Evolutionary conservation across 2,329 filamentous ascomycete genomes (phyloP), one percentile per base, ranked within the genome.

Genomic region (Colletotrichum sublineola): DNA sequence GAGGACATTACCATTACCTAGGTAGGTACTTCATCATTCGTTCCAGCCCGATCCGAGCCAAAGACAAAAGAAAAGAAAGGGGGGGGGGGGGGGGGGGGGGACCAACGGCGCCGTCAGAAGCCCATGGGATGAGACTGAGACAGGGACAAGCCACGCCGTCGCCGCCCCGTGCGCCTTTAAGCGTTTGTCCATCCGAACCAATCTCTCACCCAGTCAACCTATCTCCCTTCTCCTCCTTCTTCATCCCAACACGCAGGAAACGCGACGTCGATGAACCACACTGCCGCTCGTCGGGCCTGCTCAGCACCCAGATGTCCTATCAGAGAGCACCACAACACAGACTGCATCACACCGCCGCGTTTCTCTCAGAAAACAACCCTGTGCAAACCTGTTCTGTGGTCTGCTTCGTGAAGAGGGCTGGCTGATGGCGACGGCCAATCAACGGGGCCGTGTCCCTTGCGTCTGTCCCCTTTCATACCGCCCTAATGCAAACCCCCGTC

Each of bases 61-160:
- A 24, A 24, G 24, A 24, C 24, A 24, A 24, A 24, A 24, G 24
- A 24, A 24, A 24, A 24, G 24, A 24, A 24, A 1, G 24, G 24
- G 24, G 24, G 24, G 24, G 24, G 24, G 24, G 24, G 24, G 24
- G 24, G n/a, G n/a, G 24, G 24, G 24, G 24, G 24, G 24, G 24
- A 36, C 31, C 31, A 64, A 69, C 69, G 66, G 46, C 60, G 44
- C 50, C 44, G 36, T 44, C 58, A 38, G 63, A 36, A 50, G n/a
- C 38, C 38, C n/a, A 33, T 33, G 53, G 9, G 31, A 36, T n/a
- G 31, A 56, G 18, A 36, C 53, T 29, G 38, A 58, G 44, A 52
- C 46, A 14, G 38, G 29, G n/a, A 63, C 60, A 46, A 72, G 66
- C 66, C 69, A 69, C 69, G 60, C 69, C 69, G 53, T 44, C 66